Conservation (phyloP, 2,329 filamentous ascomycete genomes). For the Nemania sp. region DNA sequence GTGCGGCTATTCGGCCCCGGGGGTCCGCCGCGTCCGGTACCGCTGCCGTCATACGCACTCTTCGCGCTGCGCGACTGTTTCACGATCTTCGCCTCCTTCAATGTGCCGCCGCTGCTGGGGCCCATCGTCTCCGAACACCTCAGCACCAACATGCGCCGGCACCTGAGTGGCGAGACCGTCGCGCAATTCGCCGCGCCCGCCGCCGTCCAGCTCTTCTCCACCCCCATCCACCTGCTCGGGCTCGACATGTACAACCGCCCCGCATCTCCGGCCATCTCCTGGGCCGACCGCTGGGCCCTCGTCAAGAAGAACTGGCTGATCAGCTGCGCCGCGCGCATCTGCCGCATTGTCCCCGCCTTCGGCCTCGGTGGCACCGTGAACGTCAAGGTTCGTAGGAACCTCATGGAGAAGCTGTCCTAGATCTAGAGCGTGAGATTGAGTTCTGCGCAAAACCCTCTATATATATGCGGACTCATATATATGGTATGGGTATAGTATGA, state of each 20-base stretch:
- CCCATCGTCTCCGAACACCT: conserved; percentile 64
- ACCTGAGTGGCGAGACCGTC: conserved; percentile 58
- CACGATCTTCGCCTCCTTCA: conserved; percentile 92
- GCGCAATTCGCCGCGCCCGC: conserved; percentile 84
- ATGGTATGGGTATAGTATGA: too few species aligned
- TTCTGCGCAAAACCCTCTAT: conserved; percentile 1
- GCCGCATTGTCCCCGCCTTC: conserved; percentile 85
- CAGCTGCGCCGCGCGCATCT: conserved; percentile 75
- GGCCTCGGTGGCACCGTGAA: conserved; percentile 89
- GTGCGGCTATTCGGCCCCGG: conserved; percentile 77
- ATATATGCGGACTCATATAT: too few species aligned
- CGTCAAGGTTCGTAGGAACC: conserved; percentile 64
- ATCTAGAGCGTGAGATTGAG: background rate
- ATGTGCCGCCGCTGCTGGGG: conserved; percentile 78
- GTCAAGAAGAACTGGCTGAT: conserved; percentile 77
- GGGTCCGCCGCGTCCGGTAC: conserved; percentile 59
- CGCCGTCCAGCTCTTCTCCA: conserved; percentile 75
- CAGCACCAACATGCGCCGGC: conserved; percentile 54
- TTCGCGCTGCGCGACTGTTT: conserved; percentile 84
- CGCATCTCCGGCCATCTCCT: conserved; percentile 38
- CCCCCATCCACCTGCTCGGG: conserved; percentile 82
- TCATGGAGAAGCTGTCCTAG: conserved; percentile 65
- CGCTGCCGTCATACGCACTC: conserved; percentile 71
- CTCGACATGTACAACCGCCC: conserved; percentile 83
- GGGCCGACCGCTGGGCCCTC: conserved; percentile 64